Evolutionary conservation across 2,329 filamentous ascomycete genomes (phyloP).

Genomic region (Xylariaceae sp.): DNA sequence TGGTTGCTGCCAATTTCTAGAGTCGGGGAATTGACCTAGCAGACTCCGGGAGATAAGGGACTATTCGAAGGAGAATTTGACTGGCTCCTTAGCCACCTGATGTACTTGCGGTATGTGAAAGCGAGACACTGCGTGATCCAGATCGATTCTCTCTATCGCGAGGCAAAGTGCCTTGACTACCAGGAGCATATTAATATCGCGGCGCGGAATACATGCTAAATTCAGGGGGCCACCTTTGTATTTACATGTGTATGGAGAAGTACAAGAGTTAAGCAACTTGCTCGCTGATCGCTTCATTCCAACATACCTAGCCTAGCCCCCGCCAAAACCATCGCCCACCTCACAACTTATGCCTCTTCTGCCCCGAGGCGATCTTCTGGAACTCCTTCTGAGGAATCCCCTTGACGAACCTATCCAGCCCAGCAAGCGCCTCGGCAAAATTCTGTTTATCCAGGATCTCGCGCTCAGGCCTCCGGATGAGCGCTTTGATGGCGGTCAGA

Average conservation of each 20-base stretch:
- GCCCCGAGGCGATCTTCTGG: constrained; percentile 72
- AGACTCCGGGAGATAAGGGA: not conserved
- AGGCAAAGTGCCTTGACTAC: too few relatives aligned
- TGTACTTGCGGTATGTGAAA: not conserved
- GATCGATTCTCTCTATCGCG: too few relatives aligned
- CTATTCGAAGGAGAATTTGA: not conserved
- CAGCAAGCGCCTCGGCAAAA: constrained; percentile 79
- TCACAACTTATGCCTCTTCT: constrained; percentile 87
- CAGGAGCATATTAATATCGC: too few relatives aligned
- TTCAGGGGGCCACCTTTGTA: too few relatives aligned
- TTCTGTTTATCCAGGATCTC: constrained; percentile 73
- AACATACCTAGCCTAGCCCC: not conserved
- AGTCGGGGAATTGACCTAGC: too few relatives aligned
- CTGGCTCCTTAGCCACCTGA: not conserved
- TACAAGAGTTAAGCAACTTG: not conserved
- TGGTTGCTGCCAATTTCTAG: too few relatives aligned
- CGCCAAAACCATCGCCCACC: not conserved
- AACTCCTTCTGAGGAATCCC: constrained; percentile 89
- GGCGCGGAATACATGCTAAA: too few relatives aligned
- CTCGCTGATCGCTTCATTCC: too few relatives aligned
- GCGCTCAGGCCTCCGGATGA: constrained; percentile 71
- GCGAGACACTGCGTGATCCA: not conserved
- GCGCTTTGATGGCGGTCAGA: constrained; percentile 75
- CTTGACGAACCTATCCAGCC: constrained; percentile 72
- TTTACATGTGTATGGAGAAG: too few relatives aligned